Base-by-base conservation (phyloP, 257 asterid species). In the Craterostigma plantagineum region DNA sequence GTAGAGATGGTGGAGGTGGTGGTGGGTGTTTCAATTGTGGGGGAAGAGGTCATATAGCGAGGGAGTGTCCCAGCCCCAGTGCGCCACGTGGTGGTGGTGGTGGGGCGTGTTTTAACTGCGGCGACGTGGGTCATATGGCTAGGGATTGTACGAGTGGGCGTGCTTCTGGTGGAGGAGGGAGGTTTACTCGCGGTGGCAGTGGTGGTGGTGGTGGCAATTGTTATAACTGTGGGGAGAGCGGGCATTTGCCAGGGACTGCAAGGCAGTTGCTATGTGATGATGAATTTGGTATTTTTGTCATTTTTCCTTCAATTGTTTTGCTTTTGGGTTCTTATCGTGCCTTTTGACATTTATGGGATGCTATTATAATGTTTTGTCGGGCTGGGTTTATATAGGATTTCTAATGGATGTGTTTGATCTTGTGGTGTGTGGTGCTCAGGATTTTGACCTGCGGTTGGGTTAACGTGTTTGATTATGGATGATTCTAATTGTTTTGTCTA, bases 161-260 rank as follows among this genome's bases (percentile, higher is more conserved):
- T 10, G 48, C 33, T 6, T 1, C 12, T 15, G 48, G 48, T 10
- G 60, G 75, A 1, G 75, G 68, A 1, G 87, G 63, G 34, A 16
- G 48, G 45, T 41, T 41, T 43, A 15, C 34, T 16, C 47, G 43
- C 40, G 69, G 45, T 0, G 67, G 67, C 3, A 64, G 71, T 0
- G 55, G 63, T 10, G 65, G 59, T 0, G 18, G 48, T 8, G 63
- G 50, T 14, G 75, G 81, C 0, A 49, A 53, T 16, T 81, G 93
- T 46, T 81, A 56, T 48, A 56, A 15, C 42, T 81, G 93, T 14
- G 86, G 82, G 8, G 85, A 59, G 11, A 47, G 15, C 46, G 92
- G 94, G 38, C 94, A 75, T 57, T 76, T 59, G 91, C 91, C 3
- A 62, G 76, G 63, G 91, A 79, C 18, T 83, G 95, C 48, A 43